These are phyloP conservation scores for Tremella mesenterica DNA, from an alignment of 768 basidiomycete species.

Conservation along the genomic window DNA sequence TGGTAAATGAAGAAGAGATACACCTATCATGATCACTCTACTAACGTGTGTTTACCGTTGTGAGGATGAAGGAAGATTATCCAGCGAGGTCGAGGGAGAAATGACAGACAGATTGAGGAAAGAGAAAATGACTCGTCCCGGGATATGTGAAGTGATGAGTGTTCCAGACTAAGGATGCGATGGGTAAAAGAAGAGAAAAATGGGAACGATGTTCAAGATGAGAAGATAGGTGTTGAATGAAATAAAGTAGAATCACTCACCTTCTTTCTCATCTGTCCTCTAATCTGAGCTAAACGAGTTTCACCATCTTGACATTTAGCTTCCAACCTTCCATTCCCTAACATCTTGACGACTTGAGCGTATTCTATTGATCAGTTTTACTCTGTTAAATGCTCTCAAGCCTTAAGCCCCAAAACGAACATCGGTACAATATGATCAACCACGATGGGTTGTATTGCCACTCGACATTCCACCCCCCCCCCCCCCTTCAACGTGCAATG, in stretches of 20 bases:
- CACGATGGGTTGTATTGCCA: not conserved
- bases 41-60: too few species aligned
- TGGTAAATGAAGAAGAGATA: not conserved
- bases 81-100: not conserved
- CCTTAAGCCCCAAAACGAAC: not conserved
- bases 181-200: not conserved
- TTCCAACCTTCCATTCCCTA: constrained; percentile 93
- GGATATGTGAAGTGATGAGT: too few species aligned
- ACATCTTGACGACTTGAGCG: constrained; percentile 96
- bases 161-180: too few species aligned
- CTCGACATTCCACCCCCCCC: not conserved
- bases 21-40: too few species aligned
- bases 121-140: constrained; percentile 8
- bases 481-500: too few species aligned
- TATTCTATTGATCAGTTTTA: constrained; percentile 55
- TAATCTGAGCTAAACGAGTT: constrained; percentile 92
- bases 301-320: constrained; percentile 97
- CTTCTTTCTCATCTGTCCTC: constrained; percentile 99
- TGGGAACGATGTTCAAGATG: not conserved
- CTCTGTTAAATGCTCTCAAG: not conserved
- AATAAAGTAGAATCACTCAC: constrained; percentile 47
- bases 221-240: not conserved
- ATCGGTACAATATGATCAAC: not conserved
- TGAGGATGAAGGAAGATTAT: too few species aligned
- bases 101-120: not conserved